Evolutionary conservation across 805 yeast genomes (phyloP).

Genomic region (Suhomyces faveliae): DNA sequence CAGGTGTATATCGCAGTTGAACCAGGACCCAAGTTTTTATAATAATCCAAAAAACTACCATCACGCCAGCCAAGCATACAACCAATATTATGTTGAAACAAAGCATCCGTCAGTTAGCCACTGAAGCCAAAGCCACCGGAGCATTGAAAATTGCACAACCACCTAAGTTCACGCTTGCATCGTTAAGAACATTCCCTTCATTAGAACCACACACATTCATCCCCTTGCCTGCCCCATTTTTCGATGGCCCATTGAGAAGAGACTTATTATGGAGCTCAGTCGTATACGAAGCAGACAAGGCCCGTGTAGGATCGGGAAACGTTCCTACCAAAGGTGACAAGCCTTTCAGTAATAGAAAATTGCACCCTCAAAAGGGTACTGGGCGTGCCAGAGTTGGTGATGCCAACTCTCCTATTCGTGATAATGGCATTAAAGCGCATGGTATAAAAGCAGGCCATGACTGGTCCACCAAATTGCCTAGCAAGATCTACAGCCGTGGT

Average conservation of each 20-base stretch:
- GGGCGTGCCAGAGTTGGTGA: conserved; percentile 97
- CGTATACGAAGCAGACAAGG: conserved; percentile 83
- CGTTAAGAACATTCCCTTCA: conserved; percentile 83
- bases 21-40: not conserved
- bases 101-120: conserved; percentile 31
- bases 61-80: not conserved
- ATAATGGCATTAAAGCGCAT: conserved; percentile 84
- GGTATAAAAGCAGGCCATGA: conserved; percentile 92
- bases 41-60: not conserved
- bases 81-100: conserved; percentile 21
- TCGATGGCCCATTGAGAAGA: conserved; percentile 78
- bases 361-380: conserved; percentile 87
- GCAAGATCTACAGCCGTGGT: conserved; percentile 71
- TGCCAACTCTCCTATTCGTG: conserved; percentile 88
- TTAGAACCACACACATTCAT: conserved; percentile 77
- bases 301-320: conserved; percentile 84
- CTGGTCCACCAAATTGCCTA: conserved; percentile 74
- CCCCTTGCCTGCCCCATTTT: conserved; percentile 70
- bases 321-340: conserved; percentile 86
- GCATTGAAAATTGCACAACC: conserved; percentile 41
- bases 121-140: conserved; percentile 16
- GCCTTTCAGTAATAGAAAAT: conserved; percentile 79
- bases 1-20: not conserved
- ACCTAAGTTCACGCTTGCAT: conserved; percentile 70
- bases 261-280: conserved; percentile 95